Evolutionary conservation across 495 filamentous ascomycete genomes (phyloP), one percentile per base, ranked within the genome.

Genomic region (Aspergillus conjunctus): DNA sequence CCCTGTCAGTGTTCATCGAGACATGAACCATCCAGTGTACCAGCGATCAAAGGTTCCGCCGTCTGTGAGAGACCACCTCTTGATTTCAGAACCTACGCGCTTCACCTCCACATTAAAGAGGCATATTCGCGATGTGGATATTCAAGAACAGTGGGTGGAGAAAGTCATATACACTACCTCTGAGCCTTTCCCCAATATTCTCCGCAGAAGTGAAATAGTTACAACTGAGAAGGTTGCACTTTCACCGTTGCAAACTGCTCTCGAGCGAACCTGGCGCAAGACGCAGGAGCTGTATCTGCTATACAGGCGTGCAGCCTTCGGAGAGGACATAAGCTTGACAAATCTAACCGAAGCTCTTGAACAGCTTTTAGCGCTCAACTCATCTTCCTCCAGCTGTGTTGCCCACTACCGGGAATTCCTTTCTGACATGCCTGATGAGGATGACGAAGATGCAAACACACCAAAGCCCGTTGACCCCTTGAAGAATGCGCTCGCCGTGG

Each of bases 241-340:
- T 14, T 83, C 84, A 21, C 89, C 93, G 9, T 76, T 93, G 59
- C 88, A 98, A 67, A 93, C 91, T 7, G 94, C 90, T 5, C 83
- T 98, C 48, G 93, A 97, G 70, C 85, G 93, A n/a, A 91, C 95
- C 37, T 86, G 88, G 67, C 84, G 91, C 53, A 97, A 97, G 79
- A 94, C 93, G 11, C 83, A 88, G 51, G 95, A 98, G 70, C 81
- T 98, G 75, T 77, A 83, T 10, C 65, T 81, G 11, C 73, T 96
- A 9, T 91, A 95, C 68, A 88, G 87, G 67, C 84, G 85, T 41
- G 81, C 92, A n/a, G 74, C 80, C 7, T 88, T 91, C 20, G 89
- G 90, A 8, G 91, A 94, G 46, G 85, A 87, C 53, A 78, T 80
- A 10, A 81, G 83, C 18, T 79, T 90, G 51, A 76, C 81, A 22